A percentile compares a stretch with the other conserved stretches of the same genome.
These are phyloP conservation scores for Fusarium vanettenii DNA, from an alignment of 2,329 filamentous ascomycete genomes.

Conservation along the genomic window DNA sequence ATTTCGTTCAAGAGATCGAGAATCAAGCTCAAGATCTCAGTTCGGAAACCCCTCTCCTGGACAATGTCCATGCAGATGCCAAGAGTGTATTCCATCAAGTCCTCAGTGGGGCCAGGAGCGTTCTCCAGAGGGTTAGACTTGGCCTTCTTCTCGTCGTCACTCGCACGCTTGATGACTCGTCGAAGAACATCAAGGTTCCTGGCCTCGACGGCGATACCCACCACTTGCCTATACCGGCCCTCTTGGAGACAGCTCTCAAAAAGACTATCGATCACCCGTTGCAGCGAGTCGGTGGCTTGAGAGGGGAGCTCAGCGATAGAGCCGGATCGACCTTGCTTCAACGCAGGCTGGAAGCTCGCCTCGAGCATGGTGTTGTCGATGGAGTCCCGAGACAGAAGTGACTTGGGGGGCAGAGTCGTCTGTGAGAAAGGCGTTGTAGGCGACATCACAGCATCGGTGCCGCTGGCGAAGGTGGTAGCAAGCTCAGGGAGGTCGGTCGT, in stretches of 20 bases:
- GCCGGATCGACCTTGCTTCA: slow-evolving; percentile 65
- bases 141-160: slow-evolving; percentile 81
- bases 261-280: slow-evolving; percentile 85
- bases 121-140: slow-evolving; percentile 66
- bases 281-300: slow-evolving; percentile 81
- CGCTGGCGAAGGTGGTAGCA: slow-evolving; percentile 81
- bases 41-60: slow-evolving; percentile 88
- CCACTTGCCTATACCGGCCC: slow-evolving; percentile 92
- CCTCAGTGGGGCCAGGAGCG: slow-evolving; percentile 76
- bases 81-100: slow-evolving; percentile 95
- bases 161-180: slow-evolving; percentile 88
- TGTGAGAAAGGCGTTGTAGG: slow-evolving; percentile 97
- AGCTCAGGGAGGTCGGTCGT: slow-evolving; percentile 72
- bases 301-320: slow-evolving; percentile 75
- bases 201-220: slow-evolving; percentile 95
- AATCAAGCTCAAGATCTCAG: slow-evolving; percentile 87
- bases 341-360: slow-evolving; percentile 64
- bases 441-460: slow-evolving; percentile 80
- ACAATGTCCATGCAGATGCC: slow-evolving; percentile 98
- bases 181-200: slow-evolving; percentile 90
- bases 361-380: slow-evolving; percentile 72
- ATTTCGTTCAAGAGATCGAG: slow-evolving; percentile 96
- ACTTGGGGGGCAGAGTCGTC: slow-evolving; percentile 92
- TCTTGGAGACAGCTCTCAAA: slow-evolving; percentile 91
- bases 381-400: slow-evolving; percentile 87